phyloP scores from a whole-genome alignment of 1,284 basidiomycete genomes.

The Ustilago tritici region DNA sequence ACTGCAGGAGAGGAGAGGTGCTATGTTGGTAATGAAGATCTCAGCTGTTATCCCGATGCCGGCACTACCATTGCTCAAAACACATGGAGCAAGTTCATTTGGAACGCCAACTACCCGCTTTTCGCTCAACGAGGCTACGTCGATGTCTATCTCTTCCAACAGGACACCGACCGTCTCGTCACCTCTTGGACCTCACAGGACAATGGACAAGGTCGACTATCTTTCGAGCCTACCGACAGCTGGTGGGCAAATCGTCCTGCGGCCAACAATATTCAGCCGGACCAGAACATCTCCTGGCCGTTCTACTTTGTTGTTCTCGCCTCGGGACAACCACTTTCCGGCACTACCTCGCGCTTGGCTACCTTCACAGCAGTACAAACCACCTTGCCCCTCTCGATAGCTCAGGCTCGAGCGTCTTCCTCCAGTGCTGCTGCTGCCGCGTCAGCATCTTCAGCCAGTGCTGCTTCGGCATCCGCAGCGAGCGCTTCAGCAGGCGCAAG shows the following conservation, averaged over 20 bases:
- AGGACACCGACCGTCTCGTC: conserved; percentile 55
- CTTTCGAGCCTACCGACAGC: conserved; percentile 55
- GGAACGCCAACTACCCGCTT: conserved; percentile 61
- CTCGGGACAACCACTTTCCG: conserved; percentile 35
- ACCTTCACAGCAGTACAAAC: conserved; percentile 61
- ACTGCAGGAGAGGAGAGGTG: conserved; percentile 51
- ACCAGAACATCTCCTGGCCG: conserved; percentile 62
- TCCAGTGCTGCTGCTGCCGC: conserved; percentile 41
- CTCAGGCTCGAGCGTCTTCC: conserved; percentile 29
- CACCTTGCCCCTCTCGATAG: conserved; percentile 51
- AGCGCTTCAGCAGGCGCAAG: conserved; percentile 24
- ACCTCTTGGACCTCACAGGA: conserved; percentile 56
- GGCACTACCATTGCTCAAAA: conserved; percentile 51
- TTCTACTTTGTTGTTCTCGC: conserved; percentile 65
- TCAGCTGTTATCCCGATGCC: conserved; percentile 62
- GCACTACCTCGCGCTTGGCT: conserved; percentile 49
- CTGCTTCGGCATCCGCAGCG: conserved; percentile 30
- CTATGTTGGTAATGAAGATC: conserved; percentile 59
- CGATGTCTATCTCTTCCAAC: conserved; percentile 64
- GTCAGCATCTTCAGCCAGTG: conserved; percentile 32
- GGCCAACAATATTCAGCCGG: conserved; percentile 53
- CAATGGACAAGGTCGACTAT: conserved; percentile 54
- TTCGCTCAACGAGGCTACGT: conserved; percentile 57
- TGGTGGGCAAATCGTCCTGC: conserved; percentile 56
- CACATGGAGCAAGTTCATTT: conserved; percentile 59